Base-by-base conservation (phyloP, 106 monocot genomes). In the Platanthera zijinensis region DNA sequence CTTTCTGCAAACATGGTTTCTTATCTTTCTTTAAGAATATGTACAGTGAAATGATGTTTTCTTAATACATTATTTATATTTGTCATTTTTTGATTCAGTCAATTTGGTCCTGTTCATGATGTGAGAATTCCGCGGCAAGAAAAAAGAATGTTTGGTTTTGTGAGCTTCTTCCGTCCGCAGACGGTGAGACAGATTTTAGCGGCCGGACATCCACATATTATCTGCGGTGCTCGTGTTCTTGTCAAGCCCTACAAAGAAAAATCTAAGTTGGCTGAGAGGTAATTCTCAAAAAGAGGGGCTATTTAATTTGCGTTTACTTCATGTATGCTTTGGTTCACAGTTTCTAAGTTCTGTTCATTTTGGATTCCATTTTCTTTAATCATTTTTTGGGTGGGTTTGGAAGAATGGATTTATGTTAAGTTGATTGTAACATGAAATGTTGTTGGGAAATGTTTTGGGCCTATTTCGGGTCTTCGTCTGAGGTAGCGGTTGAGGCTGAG, bases 71-170 rank as follows among this genome's bases (percentile, higher is more conserved):
- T 11, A 32, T 10, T 66, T 5, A 10, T 66, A 66, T 13, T 7
- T 5, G n/a, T 66, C 17, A 30, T 66, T 66, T 66, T 28, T 79
- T 54, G 17, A n/a, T 71, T 66, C 67, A 92, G 89, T 75, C 82
- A 80, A 52, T 92, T 78, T 84, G 92, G 92, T 47, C 85, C 87
- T 71, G 92, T 92, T 79, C 81, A 81, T 50, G 85, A 77, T 84
- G 92, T 92, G 61, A 85, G 92, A 71, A 87, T 92, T 72, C 92
- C 92, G 39, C 70, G 75, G 14, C 92, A 89, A 18, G 85, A 92
- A 74, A 89, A 89, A 69, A 76, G 92, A 5, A 92, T 92, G 92
- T 92, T 85, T 77, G 92, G 92, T 13, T 92, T 92, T 80, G 92
- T 92, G 50, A 87, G 80, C 77, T 92, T 92, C 64, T 69, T 72